Evolutionary conservation across 2,329 filamentous ascomycete genomes (phyloP).

Genomic region (Exophiala aquamarina): DNA sequence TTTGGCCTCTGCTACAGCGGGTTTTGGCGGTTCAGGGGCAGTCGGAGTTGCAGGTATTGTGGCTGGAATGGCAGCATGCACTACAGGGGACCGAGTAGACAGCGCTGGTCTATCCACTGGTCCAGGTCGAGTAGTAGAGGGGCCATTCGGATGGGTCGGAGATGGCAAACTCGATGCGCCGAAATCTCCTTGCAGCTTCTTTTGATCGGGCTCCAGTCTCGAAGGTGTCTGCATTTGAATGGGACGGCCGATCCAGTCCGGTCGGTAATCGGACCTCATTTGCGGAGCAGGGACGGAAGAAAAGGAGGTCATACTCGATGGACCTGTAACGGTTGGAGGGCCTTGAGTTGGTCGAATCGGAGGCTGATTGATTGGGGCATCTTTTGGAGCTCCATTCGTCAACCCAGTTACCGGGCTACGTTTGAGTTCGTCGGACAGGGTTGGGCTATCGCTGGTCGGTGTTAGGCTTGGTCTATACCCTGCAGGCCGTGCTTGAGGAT

Average conservation of each 20-base stretch:
- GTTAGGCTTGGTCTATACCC: conserved; percentile 22
- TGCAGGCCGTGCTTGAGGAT: conserved; percentile 21
- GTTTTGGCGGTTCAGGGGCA: too few species aligned
- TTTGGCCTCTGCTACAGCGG: too few species aligned
- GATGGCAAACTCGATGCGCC: conserved; percentile 1
- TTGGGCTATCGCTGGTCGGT: conserved; percentile 13
- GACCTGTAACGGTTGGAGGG: conserved; percentile 1
- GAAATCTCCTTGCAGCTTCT: conserved; percentile 23
- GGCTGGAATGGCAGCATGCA: too few species aligned
- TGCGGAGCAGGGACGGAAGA: conserved; percentile 1
- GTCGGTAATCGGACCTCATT: not conserved
- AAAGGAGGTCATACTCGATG: conserved; percentile 8
- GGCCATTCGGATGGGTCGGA: not conserved
- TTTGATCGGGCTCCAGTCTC: conserved; percentile 15
- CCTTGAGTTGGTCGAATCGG: not conserved
- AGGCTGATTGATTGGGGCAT: conserved; percentile 2
- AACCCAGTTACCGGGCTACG: conserved; percentile 11
- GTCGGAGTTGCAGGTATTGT: too few species aligned
- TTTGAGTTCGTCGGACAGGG: conserved; percentile 12
- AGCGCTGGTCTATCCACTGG: not conserved
- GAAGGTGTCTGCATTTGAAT: conserved; percentile 1
- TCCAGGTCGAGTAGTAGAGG: not conserved
- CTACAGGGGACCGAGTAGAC: not conserved
- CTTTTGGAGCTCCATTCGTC: conserved; percentile 10
- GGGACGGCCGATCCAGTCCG: conserved; percentile 8